Conservation (phyloP, 495 filamentous ascomycete species). For the Clavariopsis aquatica region DNA sequence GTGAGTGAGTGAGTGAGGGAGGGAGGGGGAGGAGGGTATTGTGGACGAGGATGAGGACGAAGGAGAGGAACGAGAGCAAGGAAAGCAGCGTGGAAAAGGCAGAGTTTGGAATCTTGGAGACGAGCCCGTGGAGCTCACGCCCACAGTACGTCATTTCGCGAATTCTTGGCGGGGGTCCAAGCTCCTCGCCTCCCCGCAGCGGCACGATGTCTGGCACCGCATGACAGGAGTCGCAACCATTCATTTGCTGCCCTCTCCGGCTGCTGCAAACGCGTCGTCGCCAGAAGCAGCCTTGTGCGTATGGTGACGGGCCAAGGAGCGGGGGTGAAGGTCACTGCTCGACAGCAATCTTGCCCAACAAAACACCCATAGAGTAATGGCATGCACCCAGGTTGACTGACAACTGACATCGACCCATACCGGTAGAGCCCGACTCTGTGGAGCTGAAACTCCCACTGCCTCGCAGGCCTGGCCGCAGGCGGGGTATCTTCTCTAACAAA, state of each 20-base stretch:
- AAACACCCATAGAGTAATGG: too few species aligned
- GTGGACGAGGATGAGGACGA: neutral
- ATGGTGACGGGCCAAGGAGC: slow-evolving; percentile 4
- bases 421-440: too few species aligned
- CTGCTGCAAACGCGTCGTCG: neutral
- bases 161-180: slow-evolving; percentile 1
- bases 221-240: neutral
- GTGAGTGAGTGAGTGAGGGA: neutral
- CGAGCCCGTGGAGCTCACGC: neutral
- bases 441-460: neutral
- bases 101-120: too few species aligned
- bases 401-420: too few species aligned
- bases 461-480: slow-evolving; percentile 9
- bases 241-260: neutral
- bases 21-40: neutral
- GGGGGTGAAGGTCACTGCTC: neutral
- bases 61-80: too few species aligned
- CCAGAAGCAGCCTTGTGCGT: neutral
- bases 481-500: slow-evolving; percentile 28
- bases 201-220: neutral
- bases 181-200: neutral
- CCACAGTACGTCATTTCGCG: neutral
- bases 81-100: too few species aligned
- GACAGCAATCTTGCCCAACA: neutral
- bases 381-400: too few species aligned